Base-by-base conservation (phyloP, 805 yeast genomes). In the Starmera quercuum region DNA sequence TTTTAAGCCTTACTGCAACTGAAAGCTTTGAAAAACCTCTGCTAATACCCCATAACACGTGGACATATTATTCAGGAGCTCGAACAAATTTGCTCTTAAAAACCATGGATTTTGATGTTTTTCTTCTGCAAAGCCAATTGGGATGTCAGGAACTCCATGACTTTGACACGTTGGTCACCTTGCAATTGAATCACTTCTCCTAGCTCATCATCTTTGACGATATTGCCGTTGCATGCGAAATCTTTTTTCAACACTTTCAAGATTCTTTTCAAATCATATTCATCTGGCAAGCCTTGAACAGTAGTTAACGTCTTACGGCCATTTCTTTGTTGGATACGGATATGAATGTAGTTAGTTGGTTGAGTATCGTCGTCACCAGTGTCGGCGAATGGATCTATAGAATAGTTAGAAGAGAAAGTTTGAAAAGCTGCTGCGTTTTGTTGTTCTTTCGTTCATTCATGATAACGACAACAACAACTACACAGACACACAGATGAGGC, bases 281-380 rank as follows among this genome's bases (percentile, higher is more conserved):
- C 97, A 44, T 66, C 78, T 46, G 97, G 97, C 41, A 90, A 75
- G 58, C 98, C 98, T 70, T 92, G 97, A 42, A 90, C 97, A 27
- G 98, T 90, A 47, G 98, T 90, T 61, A 90, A 77, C 44, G 97
- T 90, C 69, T 90, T 90, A 71, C 97, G 88, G 61, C 98, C 98
- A 71, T 92, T 90, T 74, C 98, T 90, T 72, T 90, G 98, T 69
- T 90, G 98, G 62, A 94, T 90, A 75, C 98, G 94, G 63, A 90
- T 83, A 67, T 88, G 98, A 65, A 90, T 85, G 70, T 88, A 86
- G 72, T 85, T 87, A 40, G 94, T 78, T 58, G 95, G 83, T 68
- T 90, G 90, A 52, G 95, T 83, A 64, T 90, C 96, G 70, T 92
- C 94, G 77, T 90, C 97, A 73, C 97, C 97, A 68, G 97, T 88